A percentile compares a stretch with the other conserved stretches of the same genome.
These are phyloP conservation scores for Cairneyella variabilis DNA, from an alignment of 495 filamentous ascomycete genomes.

Conservation along the genomic window DNA sequence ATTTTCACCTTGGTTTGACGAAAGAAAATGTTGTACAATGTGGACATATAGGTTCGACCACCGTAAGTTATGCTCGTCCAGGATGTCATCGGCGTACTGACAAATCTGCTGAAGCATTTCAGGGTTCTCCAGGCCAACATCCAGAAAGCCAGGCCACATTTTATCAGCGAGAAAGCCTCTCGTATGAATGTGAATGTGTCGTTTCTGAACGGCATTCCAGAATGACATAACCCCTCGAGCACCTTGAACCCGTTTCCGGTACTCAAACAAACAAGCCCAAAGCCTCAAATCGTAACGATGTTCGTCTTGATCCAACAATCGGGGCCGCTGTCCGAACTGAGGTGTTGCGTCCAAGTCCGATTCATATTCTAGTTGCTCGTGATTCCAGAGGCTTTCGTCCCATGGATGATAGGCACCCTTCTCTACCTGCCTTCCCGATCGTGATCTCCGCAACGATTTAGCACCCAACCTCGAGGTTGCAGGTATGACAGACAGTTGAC, in stretches of 20 bases:
- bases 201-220: slow-evolving; percentile 55
- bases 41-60: slow-evolving; percentile 47
- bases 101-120: slow-evolving; percentile 45
- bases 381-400: slow-evolving; percentile 10
- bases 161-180: slow-evolving; percentile 43
- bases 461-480: too few relatives aligned
- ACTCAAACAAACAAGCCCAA: slow-evolving; percentile 63
- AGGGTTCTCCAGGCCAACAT: slow-evolving; percentile 42
- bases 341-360: slow-evolving; percentile 44
- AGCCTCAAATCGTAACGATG: slow-evolving; percentile 50
- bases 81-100: slow-evolving; percentile 52
- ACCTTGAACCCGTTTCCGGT: slow-evolving; percentile 57
- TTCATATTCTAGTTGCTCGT: slow-evolving; percentile 39
- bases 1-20: slow-evolving; percentile 23
- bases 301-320: slow-evolving; percentile 52
- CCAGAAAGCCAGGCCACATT: slow-evolving; percentile 55
- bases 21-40: slow-evolving; percentile 44
- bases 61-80: slow-evolving; percentile 34
- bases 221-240: slow-evolving; percentile 53
- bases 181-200: slow-evolving; percentile 45
- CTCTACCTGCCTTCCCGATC: too few relatives aligned
- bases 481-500: too few relatives aligned
- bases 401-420: slow-evolving; percentile 25
- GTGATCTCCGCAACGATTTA: too few relatives aligned
- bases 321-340: slow-evolving; percentile 21